A percentile compares a stretch with the other conserved stretches of the same genome.
phyloP scores from a whole-genome alignment of 495 filamentous ascomycete species.

The Elasticomyces elasticus region DNA sequence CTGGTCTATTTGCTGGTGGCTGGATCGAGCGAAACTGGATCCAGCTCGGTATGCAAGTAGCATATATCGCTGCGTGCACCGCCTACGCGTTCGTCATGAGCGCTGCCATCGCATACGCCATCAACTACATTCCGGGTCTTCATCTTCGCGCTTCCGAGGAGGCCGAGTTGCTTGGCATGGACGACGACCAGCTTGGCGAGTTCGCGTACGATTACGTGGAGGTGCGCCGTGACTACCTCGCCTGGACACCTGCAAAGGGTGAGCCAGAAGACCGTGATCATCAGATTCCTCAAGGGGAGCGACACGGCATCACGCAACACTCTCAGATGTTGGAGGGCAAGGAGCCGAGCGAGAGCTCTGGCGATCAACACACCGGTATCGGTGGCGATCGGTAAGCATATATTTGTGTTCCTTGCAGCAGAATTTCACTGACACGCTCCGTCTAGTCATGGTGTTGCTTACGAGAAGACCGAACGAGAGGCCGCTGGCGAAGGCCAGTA shows the following conservation, averaged over 20 bases:
- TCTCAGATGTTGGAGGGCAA: conserved; percentile 60
- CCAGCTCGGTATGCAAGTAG: conserved; percentile 85
- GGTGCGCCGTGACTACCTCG: conserved; percentile 91
- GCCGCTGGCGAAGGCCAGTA: conserved; percentile 6
- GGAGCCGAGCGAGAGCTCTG: conserved; percentile 41
- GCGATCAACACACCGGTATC: conserved; percentile 33
- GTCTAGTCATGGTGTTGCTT: conserved; percentile 19
- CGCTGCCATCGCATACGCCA: conserved; percentile 66
- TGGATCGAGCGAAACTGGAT: conserved; percentile 82
- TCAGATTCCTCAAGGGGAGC: conserved; percentile 54
- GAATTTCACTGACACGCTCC: background rate
- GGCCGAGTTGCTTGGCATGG: conserved; percentile 97
- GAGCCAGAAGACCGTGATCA: conserved; percentile 52
- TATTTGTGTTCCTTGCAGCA: background rate
- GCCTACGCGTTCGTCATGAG: conserved; percentile 79
- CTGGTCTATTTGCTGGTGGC: conserved; percentile 57
- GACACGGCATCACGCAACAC: conserved; percentile 77
- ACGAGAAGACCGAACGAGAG: conserved; percentile 24
- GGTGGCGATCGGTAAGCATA: conserved; percentile 27
- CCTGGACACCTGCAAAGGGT: conserved; percentile 81
- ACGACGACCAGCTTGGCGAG: conserved; percentile 96
- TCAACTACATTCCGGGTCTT: conserved; percentile 83
- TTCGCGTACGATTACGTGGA: conserved; percentile 99
- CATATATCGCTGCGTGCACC: conserved; percentile 68
- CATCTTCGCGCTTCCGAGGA: conserved; percentile 87